Evolutionary conservation across 257 asterid species (phyloP).

Genomic region (Mitragyna speciosa): DNA sequence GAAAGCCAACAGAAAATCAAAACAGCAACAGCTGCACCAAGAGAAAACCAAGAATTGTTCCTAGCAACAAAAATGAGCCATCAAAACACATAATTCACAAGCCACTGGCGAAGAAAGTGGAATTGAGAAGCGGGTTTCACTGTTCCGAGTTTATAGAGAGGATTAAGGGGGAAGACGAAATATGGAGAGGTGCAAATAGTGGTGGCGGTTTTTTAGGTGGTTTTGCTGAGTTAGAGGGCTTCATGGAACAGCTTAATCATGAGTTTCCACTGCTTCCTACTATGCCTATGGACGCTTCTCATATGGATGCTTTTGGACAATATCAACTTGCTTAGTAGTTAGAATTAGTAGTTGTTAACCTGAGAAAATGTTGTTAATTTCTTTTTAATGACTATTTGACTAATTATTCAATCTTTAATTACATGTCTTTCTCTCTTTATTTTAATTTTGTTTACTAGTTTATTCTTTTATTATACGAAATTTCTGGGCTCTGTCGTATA

Average conservation of each 20-base stretch:
- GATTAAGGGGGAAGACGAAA: conserved; percentile 79
- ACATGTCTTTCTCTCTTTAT: neutral
- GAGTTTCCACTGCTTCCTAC: conserved; percentile 43
- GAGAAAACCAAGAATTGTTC: conserved; percentile 3
- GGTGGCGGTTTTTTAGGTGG: conserved; percentile 71
- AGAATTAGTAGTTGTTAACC: conserved; percentile 6
- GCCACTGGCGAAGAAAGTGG: conserved; percentile 36
- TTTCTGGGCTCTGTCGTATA: neutral
- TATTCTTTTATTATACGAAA: neutral
- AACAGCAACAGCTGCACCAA: neutral
- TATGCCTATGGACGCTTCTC: conserved; percentile 26
- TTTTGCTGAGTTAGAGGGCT: conserved; percentile 57
- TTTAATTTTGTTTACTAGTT: too few species aligned
- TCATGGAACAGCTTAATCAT: conserved; percentile 50
- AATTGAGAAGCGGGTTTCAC: conserved; percentile 28
- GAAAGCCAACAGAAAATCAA: conserved; percentile 53
- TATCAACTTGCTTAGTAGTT: conserved; percentile 36
- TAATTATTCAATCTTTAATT: conserved; percentile 19
- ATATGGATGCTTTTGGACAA: conserved; percentile 40
- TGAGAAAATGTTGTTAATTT: conserved; percentile 1
- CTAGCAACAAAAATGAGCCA: conserved; percentile 16
- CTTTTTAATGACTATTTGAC: conserved; percentile 10
- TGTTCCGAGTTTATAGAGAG: conserved; percentile 35
- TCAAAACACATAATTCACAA: conserved; percentile 9
- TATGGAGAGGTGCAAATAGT: conserved; percentile 59